These are phyloP conservation scores for Fusarium sp. DNA, from an alignment of 2,329 filamentous ascomycete species.

Conservation along the genomic window DNA sequence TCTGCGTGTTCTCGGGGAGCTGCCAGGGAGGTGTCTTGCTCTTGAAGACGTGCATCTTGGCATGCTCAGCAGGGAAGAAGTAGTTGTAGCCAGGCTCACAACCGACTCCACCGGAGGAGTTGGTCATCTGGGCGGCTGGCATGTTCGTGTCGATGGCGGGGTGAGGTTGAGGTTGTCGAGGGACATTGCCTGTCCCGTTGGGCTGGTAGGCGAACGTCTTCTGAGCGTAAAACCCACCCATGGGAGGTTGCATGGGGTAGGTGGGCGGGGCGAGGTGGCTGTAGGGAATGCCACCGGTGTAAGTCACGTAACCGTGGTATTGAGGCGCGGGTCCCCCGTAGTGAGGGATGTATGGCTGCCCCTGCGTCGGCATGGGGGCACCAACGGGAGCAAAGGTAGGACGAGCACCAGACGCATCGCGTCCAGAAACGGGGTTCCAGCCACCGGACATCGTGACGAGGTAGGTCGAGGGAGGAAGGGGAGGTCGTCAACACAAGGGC, in stretches of 20 bases:
- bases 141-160: slow-evolving; percentile 59
- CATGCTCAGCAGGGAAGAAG: slow-evolving; percentile 69
- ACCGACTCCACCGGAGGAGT: slow-evolving; percentile 68
- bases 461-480: not conserved
- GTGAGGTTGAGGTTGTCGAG: slow-evolving; percentile 55
- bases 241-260: slow-evolving; percentile 23
- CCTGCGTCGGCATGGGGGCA: slow-evolving; percentile 49
- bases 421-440: slow-evolving; percentile 55
- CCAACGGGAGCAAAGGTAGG: slow-evolving; percentile 51
- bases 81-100: slow-evolving; percentile 74
- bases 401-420: slow-evolving; percentile 49
- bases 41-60: slow-evolving; percentile 70
- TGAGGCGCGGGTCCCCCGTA: slow-evolving; percentile 48
- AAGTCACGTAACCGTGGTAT: slow-evolving; percentile 41
- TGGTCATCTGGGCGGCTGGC: slow-evolving; percentile 66
- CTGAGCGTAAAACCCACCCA: slow-evolving; percentile 43
- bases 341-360: slow-evolving; percentile 54
- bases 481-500: slow-evolving; percentile 36
- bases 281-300: slow-evolving; percentile 34
- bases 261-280: not conserved
- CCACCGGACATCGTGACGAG: slow-evolving; percentile 50
- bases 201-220: slow-evolving; percentile 51
- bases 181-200: slow-evolving; percentile 51
- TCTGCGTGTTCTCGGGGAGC: slow-evolving; percentile 53
- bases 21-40: slow-evolving; percentile 66